A percentile compares a stretch with the other conserved stretches of the same genome.
Evolutionary conservation across 805 yeast species (phyloP).

Genomic region (Ogataea saltuana): DNA sequence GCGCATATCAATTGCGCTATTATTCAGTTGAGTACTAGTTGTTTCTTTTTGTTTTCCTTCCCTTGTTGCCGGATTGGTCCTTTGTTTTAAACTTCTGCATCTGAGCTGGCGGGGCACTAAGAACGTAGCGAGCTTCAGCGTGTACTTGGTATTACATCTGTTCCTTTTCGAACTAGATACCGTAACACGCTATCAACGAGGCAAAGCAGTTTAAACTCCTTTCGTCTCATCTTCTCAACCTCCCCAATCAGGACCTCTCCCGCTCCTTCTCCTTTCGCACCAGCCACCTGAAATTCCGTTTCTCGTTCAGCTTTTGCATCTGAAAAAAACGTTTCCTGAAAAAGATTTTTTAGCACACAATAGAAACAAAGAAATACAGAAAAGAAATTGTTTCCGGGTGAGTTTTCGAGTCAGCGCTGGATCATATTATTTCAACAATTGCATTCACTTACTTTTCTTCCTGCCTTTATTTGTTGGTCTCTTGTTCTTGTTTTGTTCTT

Average conservation of each 20-base stretch:
- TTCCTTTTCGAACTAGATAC: too few species aligned
- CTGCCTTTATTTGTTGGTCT: constrained; percentile 8
- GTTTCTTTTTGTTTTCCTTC: background rate
- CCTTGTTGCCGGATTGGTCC: background rate
- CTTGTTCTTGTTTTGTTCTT: constrained; percentile 2
- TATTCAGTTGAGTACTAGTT: background rate
- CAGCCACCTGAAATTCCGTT: background rate
- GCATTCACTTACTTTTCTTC: constrained; percentile 9
- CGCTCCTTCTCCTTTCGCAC: too few species aligned
- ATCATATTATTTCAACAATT: constrained; percentile 11
- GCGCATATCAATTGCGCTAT: constrained; percentile 3
- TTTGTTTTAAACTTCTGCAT: constrained; percentile 5
- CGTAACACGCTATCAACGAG: too few species aligned
- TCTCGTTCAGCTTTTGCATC: background rate
- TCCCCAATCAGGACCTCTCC: too few species aligned
- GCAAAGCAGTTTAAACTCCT: too few species aligned
- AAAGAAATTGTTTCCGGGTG: constrained; percentile 6
- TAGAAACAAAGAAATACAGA: constrained; percentile 6
- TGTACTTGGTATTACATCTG: too few species aligned
- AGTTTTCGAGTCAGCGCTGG: constrained; percentile 9
- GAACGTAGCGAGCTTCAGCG: too few species aligned
- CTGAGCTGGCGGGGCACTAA: too few species aligned
- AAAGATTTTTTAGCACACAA: constrained; percentile 11
- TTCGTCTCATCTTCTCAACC: too few species aligned
- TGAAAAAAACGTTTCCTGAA: constrained; percentile 16